These are phyloP conservation scores for Pythium dissimile DNA, from an alignment of 352 stramenopile genomes.

Conservation along the genomic window DNA sequence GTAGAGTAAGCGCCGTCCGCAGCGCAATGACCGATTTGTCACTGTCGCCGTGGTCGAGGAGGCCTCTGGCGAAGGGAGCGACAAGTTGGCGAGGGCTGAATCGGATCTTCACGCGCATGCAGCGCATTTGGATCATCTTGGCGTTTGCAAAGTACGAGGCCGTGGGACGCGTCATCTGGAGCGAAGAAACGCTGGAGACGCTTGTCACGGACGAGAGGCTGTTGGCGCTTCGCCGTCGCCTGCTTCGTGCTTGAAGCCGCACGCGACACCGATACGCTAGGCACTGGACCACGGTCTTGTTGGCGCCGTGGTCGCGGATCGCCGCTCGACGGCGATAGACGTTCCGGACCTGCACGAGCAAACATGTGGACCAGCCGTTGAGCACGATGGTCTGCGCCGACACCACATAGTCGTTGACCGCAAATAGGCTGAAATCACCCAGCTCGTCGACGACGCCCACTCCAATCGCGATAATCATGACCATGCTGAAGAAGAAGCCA, in stretches of 20 bases:
- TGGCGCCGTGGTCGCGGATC: conserved; percentile 1
- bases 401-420: not conserved
- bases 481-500: not conserved
- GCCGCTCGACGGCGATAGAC: not conserved
- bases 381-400: conserved; percentile 7
- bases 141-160: conserved; percentile 16
- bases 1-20: not conserved
- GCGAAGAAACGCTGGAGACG: conserved; percentile 2
- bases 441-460: not conserved
- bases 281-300: not conserved
- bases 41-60: not conserved
- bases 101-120: conserved; percentile 17
- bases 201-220: conserved; percentile 5
- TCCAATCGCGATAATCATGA: not conserved
- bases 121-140: conserved; percentile 24
- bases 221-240: conserved; percentile 1
- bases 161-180: conserved; percentile 11
- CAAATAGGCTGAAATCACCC: conserved; percentile 9
- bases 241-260: conserved; percentile 1
- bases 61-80: not conserved
- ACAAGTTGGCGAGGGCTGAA: conserved; percentile 14
- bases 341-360: not conserved
- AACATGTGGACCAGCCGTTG: not conserved
- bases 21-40: not conserved
- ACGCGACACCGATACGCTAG: conserved; percentile 28